Evolutionary conservation across 2,329 filamentous ascomycete genomes (phyloP), one percentile per base, ranked within the genome.

Genomic region (Sporothrix pallida): DNA sequence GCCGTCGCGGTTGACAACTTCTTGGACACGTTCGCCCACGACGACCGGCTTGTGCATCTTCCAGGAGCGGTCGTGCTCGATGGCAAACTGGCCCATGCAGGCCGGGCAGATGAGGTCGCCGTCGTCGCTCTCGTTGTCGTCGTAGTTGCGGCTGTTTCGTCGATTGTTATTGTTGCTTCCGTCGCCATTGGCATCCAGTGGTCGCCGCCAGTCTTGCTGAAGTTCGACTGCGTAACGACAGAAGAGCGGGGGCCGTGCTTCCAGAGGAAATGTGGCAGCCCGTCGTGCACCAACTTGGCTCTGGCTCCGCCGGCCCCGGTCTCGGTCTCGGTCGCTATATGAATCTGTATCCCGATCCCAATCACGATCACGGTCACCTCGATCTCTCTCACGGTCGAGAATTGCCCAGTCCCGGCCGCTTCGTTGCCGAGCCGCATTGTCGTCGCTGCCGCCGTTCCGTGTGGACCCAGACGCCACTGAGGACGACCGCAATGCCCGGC

Each of bases 321-420:
- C 68, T 8, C 15, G 20, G 46, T 54, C 72, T 7, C 17, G 17
- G 15, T 50, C 23, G 10, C 26, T 13, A 17, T n/a, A 17, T n/a
- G 15, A 9, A 5, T 44, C 13, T 3, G 31, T 17, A 13, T 50
- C 62, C 6, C 42, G 3, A 4, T 67, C 62, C 20, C 63, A 26
- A 79, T 87, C 12, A 20, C 52, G 52, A 87, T 62, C 58, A 2
- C 56, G 56, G 26, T 60, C 56, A 10, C 56, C 20, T 12, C 26
- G 58, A 15, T 42, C 26, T 17, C 58, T 20, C 10, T 60, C 37
- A 5, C 62, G 23, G 79, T 88, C 12, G 37, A 67, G 12, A 87
- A 44, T n/a, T 42, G 17, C 65, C 65, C 65, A 68, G 79, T 88
- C 12, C 87, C 89, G 78, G 86, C 89, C 48, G 87, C 89, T 78